Evolutionary conservation across 2,329 filamentous ascomycete species (phyloP).

Genomic region (Kalaharituber pfeilii): DNA sequence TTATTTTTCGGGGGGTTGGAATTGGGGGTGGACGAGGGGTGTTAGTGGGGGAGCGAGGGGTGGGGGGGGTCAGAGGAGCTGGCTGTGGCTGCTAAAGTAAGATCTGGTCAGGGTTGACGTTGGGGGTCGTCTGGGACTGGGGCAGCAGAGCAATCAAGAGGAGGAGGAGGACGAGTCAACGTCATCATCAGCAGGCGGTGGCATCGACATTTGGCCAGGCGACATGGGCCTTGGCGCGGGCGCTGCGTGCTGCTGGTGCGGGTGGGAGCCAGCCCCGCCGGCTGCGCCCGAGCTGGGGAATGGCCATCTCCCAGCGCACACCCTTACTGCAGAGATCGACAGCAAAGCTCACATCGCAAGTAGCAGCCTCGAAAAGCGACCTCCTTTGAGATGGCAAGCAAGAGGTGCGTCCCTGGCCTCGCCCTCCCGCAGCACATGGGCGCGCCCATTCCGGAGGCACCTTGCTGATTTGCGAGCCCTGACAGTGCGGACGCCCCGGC

Average conservation of each 20-base stretch:
- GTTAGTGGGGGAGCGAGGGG: background rate
- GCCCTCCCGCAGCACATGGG: background rate
- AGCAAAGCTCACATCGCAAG: background rate
- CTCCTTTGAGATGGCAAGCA: background rate
- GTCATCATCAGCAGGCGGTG: background rate
- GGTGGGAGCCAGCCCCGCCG: background rate
- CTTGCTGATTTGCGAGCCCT: background rate
- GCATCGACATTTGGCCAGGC: background rate
- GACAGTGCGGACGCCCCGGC: slow-evolving; percentile 33
- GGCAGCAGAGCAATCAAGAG: background rate
- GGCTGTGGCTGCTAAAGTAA: background rate
- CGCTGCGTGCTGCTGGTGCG: background rate
- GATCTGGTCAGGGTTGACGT: too few species aligned
- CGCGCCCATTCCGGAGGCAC: background rate
- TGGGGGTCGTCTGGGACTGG: too few species aligned
- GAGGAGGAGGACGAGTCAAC: background rate
- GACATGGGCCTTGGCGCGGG: background rate
- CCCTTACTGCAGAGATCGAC: background rate
- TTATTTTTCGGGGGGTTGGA: background rate
- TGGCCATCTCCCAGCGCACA: too few species aligned
- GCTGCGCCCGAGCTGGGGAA: background rate
- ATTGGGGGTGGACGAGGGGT: background rate
- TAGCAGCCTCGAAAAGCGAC: background rate
- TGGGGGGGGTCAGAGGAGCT: background rate
- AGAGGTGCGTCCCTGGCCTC: background rate